Percentiles rank a stretch among this genome's conserved stretches.
These are phyloP conservation scores for Leptomonas seymouri DNA, from an alignment of 208 protist species.

Conservation along the genomic window DNA sequence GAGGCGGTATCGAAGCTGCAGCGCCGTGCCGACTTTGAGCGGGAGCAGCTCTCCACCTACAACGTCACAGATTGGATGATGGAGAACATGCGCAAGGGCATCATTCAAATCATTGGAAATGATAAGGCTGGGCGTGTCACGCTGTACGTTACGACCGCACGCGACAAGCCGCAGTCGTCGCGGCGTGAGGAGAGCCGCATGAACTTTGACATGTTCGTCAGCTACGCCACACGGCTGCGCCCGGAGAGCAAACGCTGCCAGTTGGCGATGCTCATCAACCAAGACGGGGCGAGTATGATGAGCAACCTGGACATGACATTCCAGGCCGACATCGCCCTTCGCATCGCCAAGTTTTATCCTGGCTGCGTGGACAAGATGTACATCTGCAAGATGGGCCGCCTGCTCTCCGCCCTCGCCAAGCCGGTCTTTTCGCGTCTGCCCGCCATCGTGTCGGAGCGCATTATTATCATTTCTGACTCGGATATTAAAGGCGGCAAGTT, in stretches of 20 bases:
- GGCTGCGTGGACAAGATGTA: slow-evolving; percentile 77
- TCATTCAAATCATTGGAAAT: slow-evolving; percentile 77
- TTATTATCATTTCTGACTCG: slow-evolving; percentile 63
- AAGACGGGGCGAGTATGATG: slow-evolving; percentile 70
- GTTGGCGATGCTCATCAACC: slow-evolving; percentile 78
- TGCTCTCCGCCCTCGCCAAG: slow-evolving; percentile 60
- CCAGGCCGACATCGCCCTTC: slow-evolving; percentile 73
- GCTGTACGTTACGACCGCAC: slow-evolving; percentile 59
- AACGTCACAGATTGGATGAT: slow-evolving; percentile 79
- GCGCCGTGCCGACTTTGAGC: slow-evolving; percentile 69
- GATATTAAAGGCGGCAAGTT: slow-evolving; percentile 64
- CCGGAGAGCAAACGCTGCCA: slow-evolving; percentile 60
- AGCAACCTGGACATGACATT: slow-evolving; percentile 81
- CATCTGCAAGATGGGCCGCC: slow-evolving; percentile 76
- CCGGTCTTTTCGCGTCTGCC: slow-evolving; percentile 72
- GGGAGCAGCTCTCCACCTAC: slow-evolving; percentile 47
- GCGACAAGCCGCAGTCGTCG: slow-evolving; percentile 50
- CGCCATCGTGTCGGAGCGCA: slow-evolving; percentile 62
- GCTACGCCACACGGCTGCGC: slow-evolving; percentile 72
- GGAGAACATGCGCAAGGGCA: slow-evolving; percentile 63
- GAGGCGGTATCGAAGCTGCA: slow-evolving; percentile 77
- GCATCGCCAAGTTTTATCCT: slow-evolving; percentile 81
- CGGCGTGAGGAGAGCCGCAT: slow-evolving; percentile 51
- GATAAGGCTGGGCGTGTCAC: slow-evolving; percentile 67
- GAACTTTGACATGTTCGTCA: slow-evolving; percentile 80